Base-by-base conservation (phyloP, 2,329 filamentous ascomycete species). In the Pyrenophora graminea region DNA sequence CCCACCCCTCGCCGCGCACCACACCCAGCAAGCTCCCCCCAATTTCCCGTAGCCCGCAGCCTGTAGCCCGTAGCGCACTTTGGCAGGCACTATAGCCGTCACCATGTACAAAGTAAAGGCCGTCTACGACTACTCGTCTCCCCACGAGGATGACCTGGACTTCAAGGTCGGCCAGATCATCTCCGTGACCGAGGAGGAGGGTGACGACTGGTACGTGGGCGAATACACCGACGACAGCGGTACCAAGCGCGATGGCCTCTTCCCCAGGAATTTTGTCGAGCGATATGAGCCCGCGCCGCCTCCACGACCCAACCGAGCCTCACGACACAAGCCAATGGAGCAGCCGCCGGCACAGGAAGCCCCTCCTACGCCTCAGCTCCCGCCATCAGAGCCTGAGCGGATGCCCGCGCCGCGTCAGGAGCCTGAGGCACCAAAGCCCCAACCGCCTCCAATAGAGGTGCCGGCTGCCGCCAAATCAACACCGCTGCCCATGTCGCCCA, bases 241-340 rank as follows among this genome's bases (percentile, higher is more conserved):
- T 49, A 76, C 74, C 57, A 91, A 87, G 74, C 84, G 86, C 70
- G 86, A 92, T 69, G 93, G 93, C 62, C 89, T 97, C 65, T 97
- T 97, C 74, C 93, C 91, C 44, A 88, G 89, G 72, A 99, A 97
- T 77, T 99, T 99, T 71, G 94, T 99, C 68, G 94, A 99, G 76
- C 91, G 88, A 76, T 95, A 91, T 75, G 93, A 97, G 73, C 94
- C 94, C 32, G 88, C 86, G 49, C 88, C 93, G 58, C 94, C 94
- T 53, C 91, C 92, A 53, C 86, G 94, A 52, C 94, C 94, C 51
- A 82, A 84, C 57, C 86, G 94, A 66, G 80, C 84, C 13, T 77
- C 74, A 51, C 86, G 90, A 61, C 58, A 72, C 52, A 71, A 64
- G 62, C 72, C 61, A 49, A 63, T 68, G 46, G 71, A 74, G 56